Conservation (phyloP, 768 basidiomycete species). For the Tremella yokohamensis region DNA sequence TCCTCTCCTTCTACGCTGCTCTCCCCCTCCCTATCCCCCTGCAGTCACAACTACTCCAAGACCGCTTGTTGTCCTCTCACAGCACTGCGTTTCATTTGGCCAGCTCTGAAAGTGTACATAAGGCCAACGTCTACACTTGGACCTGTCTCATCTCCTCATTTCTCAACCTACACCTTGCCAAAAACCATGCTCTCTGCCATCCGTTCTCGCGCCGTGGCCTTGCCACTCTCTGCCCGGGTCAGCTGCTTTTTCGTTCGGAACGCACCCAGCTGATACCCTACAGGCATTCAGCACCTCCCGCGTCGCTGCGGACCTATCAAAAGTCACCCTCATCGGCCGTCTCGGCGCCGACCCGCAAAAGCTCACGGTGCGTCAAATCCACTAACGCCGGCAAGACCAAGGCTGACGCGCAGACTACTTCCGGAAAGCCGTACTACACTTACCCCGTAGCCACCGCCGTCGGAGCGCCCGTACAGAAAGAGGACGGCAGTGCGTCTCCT, state of each 20-base stretch:
- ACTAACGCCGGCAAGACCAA: not conserved
- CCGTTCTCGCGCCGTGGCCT: not conserved
- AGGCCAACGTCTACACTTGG: not conserved
- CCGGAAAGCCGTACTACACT: slow-evolving; percentile 39
- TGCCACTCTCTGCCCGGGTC: not conserved
- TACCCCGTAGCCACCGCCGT: slow-evolving; percentile 33
- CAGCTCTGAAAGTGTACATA: not conserved
- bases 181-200: slow-evolving; percentile 4
- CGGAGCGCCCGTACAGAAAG: slow-evolving; percentile 13
- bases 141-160: no score
- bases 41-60: slow-evolving; percentile 4
- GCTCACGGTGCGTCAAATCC: slow-evolving; percentile 18
- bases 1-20: not conserved
- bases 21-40: not conserved
- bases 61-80: not conserved
- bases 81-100: no score
- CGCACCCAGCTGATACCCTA: not conserved
- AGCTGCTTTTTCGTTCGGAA: not conserved
- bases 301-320: slow-evolving; percentile 22
- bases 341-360: slow-evolving; percentile 33
- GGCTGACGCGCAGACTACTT: slow-evolving; percentile 16
- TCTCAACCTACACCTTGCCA: no score
- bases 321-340: slow-evolving; percentile 33
- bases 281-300: slow-evolving; percentile 30
- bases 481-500: slow-evolving; percentile 5